These are phyloP conservation scores for Podospora sp. DNA, from an alignment of 495 filamentous ascomycete species.

Conservation along the genomic window DNA sequence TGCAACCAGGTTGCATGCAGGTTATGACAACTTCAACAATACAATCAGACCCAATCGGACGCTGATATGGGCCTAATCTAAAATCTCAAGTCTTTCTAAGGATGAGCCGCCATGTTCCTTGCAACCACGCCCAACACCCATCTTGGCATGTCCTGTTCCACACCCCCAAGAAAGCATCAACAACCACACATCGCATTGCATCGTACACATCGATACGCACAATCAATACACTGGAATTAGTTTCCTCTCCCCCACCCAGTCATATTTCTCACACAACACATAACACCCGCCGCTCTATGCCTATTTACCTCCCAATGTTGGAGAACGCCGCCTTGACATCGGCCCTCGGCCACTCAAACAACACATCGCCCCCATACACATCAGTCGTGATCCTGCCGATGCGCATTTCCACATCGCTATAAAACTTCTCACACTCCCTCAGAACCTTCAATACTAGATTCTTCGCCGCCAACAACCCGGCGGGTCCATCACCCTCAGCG, in stretches of 20 bases:
- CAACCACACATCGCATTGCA: neutral
- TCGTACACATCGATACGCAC: neutral
- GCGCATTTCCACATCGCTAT: constrained; percentile 71
- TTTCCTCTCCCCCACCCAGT: neutral
- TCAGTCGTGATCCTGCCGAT: constrained; percentile 63
- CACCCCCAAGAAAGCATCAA: neutral
- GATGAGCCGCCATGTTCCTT: neutral
- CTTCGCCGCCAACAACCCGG: constrained; percentile 21
- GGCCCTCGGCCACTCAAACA: constrained; percentile 57
- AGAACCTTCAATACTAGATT: constrained; percentile 75
- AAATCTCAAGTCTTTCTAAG: no score
- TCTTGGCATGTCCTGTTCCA: no score
- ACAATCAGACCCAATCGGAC: no score
- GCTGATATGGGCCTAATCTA: no score
- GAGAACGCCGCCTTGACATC: constrained; percentile 57
- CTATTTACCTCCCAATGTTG: constrained; percentile 39
- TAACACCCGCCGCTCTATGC: neutral
- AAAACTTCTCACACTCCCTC: constrained; percentile 78
- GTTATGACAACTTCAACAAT: no score
- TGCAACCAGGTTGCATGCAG: no score
- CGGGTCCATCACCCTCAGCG: constrained; percentile 52
- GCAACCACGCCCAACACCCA: neutral
- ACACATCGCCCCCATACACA: constrained; percentile 57
- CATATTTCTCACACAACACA: neutral
- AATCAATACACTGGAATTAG: constrained; percentile 9